Evolutionary conservation across 495 filamentous ascomycete species (phyloP).

Genomic region (Clohesyomyces aquaticus): DNA sequence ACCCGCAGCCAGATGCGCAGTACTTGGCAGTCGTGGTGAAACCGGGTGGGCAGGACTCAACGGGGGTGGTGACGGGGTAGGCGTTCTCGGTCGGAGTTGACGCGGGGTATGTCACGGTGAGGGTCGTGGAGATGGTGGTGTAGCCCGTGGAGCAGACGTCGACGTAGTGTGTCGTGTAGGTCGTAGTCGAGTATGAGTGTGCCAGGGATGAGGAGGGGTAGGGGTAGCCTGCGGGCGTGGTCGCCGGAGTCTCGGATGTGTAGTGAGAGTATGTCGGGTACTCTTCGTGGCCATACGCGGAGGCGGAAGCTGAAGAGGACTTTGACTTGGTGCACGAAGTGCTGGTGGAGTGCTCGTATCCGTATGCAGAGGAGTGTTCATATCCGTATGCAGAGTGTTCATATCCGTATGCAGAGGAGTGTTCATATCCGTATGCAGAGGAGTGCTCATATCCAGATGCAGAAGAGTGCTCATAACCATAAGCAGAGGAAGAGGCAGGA

Average conservation of each 20-base stretch:
- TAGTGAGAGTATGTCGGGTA: not conserved
- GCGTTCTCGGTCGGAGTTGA: not conserved
- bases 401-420: too few relatives aligned
- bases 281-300: slow-evolving; percentile 7
- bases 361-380: too few relatives aligned
- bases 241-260: not conserved
- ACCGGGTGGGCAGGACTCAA: not conserved
- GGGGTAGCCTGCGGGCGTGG: not conserved
- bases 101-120: slow-evolving; percentile 1
- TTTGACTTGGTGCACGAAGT: not conserved
- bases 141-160: slow-evolving; percentile 20
- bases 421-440: too few relatives aligned
- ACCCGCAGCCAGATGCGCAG: slow-evolving; percentile 14
- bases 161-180: slow-evolving; percentile 11
- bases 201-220: not conserved
- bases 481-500: too few relatives aligned
- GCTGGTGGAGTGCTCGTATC: too few relatives aligned
- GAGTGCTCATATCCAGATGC: too few relatives aligned
- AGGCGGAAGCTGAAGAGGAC: slow-evolving; percentile 8
- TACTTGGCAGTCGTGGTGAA: slow-evolving; percentile 12
- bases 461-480: too few relatives aligned
- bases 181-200: not conserved
- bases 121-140: slow-evolving; percentile 6
- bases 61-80: not conserved
- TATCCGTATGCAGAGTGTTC: too few relatives aligned